Conservation (phyloP, 805 yeast genomes). For the Candida parachauliodes region DNA sequence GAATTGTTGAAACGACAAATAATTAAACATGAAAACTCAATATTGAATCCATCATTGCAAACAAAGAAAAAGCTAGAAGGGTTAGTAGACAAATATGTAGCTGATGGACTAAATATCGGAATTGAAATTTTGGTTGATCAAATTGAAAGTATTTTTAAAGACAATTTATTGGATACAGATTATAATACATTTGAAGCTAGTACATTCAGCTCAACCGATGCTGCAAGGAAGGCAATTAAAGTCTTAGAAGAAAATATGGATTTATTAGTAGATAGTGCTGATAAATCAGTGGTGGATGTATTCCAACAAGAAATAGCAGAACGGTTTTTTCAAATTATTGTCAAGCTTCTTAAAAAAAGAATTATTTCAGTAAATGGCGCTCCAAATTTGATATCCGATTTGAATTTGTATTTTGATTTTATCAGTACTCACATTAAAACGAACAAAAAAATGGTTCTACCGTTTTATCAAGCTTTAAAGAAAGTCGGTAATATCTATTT, state of each 20-base stretch:
- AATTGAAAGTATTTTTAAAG: slow-evolving; percentile 57
- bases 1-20: slow-evolving; percentile 61
- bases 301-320: slow-evolving; percentile 94
- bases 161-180: slow-evolving; percentile 48
- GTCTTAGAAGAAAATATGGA: slow-evolving; percentile 69
- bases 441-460: slow-evolving; percentile 64
- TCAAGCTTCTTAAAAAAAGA: slow-evolving; percentile 69
- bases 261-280: slow-evolving; percentile 76
- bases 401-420: slow-evolving; percentile 75
- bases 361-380: slow-evolving; percentile 82
- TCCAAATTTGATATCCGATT: slow-evolving; percentile 71
- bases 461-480: slow-evolving; percentile 75
- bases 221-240: slow-evolving; percentile 61
- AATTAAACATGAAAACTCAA: slow-evolving; percentile 70
- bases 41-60: slow-evolving; percentile 71
- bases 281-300: slow-evolving; percentile 82
- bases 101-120: slow-evolving; percentile 89
- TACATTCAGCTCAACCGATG: slow-evolving; percentile 45
- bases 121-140: slow-evolving; percentile 85
- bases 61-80: slow-evolving; percentile 79
- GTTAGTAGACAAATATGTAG: slow-evolving; percentile 81
- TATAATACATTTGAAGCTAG: slow-evolving; percentile 36
- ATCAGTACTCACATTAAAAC: slow-evolving; percentile 46
- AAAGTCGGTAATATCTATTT: slow-evolving; percentile 82
- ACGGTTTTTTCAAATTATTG: slow-evolving; percentile 70